phyloP scores from a whole-genome alignment of 2,329 filamentous ascomycete species.

The Trichoderma sp. region DNA sequence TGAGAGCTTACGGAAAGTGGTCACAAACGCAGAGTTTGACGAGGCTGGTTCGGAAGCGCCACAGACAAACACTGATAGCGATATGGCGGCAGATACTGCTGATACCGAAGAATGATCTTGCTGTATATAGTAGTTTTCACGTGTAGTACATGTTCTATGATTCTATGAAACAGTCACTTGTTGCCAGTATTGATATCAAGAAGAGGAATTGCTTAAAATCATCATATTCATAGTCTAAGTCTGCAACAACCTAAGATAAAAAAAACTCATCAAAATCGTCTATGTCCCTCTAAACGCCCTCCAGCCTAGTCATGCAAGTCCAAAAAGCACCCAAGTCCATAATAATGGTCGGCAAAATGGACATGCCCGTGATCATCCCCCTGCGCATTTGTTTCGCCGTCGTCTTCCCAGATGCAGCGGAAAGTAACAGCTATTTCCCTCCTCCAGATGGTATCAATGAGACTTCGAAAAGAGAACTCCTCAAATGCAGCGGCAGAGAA shows the following conservation, averaged over 20 bases:
- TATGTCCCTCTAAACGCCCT: slow-evolving; percentile 43
- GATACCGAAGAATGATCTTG: slow-evolving; percentile 2
- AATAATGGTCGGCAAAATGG: slow-evolving; percentile 24
- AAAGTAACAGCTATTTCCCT: background rate
- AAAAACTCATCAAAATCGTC: slow-evolving; percentile 43
- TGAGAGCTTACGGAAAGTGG: slow-evolving; percentile 52
- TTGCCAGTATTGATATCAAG: background rate
- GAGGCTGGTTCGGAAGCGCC: slow-evolving; percentile 26
- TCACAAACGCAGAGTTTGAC: slow-evolving; percentile 30
- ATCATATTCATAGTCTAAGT: slow-evolving; percentile 30
- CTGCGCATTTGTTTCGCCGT: slow-evolving; percentile 11
- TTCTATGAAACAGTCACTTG: background rate
- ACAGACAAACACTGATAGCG: slow-evolving; percentile 17
- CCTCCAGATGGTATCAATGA: slow-evolving; percentile 29
- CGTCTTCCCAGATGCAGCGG: slow-evolving; percentile 15
- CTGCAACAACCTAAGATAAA: slow-evolving; percentile 28
- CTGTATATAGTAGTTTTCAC: background rate
- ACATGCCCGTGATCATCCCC: slow-evolving; percentile 19
- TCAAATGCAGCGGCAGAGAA: slow-evolving; percentile 24
- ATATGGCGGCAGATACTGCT: slow-evolving; percentile 18
- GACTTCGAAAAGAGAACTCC: slow-evolving; percentile 23
- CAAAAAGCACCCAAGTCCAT: slow-evolving; percentile 29
- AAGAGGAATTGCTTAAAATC: slow-evolving; percentile 14
- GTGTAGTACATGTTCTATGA: background rate
- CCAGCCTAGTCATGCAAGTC: slow-evolving; percentile 39